Evolutionary conservation across 116 monocot genomes (phyloP).

Genomic region (Papilionanthe hybrid): DNA sequence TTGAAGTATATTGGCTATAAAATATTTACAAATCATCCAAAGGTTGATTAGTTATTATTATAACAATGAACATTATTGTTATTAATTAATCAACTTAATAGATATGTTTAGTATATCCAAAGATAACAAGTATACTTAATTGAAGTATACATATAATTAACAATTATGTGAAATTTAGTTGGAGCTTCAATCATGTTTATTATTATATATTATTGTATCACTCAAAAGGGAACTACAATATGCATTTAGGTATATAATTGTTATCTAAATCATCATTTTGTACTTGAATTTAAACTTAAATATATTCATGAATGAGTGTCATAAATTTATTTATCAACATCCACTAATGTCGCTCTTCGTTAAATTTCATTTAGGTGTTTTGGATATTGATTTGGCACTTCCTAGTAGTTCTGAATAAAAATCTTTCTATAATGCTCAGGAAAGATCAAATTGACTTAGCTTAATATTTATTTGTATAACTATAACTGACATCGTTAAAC

Average conservation of each 20-base stretch:
- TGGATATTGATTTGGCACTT: slow-evolving; percentile 5
- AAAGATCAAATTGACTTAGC: slow-evolving; percentile 16
- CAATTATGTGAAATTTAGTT: slow-evolving; percentile 4
- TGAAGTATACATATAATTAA: neutral
- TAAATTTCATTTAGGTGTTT: slow-evolving; percentile 5
- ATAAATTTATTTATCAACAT: no score
- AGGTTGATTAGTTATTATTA: no score
- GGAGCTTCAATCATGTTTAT: neutral
- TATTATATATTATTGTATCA: neutral
- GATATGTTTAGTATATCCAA: neutral
- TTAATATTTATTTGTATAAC: slow-evolving; percentile 19
- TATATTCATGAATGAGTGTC: neutral
- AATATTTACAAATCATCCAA: no score
- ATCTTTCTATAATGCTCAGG: slow-evolving; percentile 7
- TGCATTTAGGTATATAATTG: neutral
- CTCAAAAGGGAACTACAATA: slow-evolving; percentile 6
- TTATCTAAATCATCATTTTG: neutral
- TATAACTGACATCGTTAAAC: slow-evolving; percentile 2
- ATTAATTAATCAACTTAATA: neutral
- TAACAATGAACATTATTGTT: no score
- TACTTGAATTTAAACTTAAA: neutral
- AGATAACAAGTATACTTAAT: slow-evolving; percentile 1
- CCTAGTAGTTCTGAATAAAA: neutral
- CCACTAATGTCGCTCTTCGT: neutral
- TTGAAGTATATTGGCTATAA: no score